These are phyloP conservation scores for Starmera dryadoides DNA, from an alignment of 805 yeast species.

Conservation along the genomic window DNA sequence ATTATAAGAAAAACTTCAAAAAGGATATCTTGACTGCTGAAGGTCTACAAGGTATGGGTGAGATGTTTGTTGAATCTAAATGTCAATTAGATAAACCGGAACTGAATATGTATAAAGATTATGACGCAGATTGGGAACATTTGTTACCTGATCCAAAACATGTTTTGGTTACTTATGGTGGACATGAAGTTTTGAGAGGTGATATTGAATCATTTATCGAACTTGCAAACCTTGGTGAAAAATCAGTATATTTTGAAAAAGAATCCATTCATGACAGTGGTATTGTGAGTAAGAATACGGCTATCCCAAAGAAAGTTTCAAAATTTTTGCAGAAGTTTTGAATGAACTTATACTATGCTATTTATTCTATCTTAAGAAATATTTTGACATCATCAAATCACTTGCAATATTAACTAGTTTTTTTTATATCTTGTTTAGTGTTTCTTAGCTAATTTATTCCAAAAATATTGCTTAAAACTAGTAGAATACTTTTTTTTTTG, in stretches of 20 bases:
- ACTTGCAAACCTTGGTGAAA: background rate
- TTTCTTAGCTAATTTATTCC: too few relatives aligned
- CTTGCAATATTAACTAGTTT: too few relatives aligned
- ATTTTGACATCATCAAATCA: too few relatives aligned
- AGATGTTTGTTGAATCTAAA: constrained; percentile 1
- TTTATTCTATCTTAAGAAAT: too few relatives aligned
- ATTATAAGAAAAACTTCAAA: background rate
- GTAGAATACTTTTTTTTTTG: too few relatives aligned
- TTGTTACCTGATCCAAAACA: constrained; percentile 3
- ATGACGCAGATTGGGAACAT: constrained; percentile 4
- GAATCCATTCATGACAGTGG: constrained; percentile 3
- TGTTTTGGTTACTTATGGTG: constrained; percentile 6
- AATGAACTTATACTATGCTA: too few relatives aligned
- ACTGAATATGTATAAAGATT: constrained; percentile 4
- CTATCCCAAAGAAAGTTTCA: too few relatives aligned
- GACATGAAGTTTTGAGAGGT: constrained; percentile 7
- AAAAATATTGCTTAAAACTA: too few relatives aligned
- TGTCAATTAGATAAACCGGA: background rate
- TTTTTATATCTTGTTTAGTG: too few relatives aligned
- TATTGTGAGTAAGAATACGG: too few relatives aligned
- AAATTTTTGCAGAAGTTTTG: too few relatives aligned
- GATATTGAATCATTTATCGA: constrained; percentile 4
- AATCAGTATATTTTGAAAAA: too few relatives aligned
- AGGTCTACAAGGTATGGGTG: constrained; percentile 3
- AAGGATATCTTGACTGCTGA: constrained; percentile 5